Conservation (phyloP, 2,329 filamentous ascomycete genomes). For the Pyrenochaeta sp. region DNA sequence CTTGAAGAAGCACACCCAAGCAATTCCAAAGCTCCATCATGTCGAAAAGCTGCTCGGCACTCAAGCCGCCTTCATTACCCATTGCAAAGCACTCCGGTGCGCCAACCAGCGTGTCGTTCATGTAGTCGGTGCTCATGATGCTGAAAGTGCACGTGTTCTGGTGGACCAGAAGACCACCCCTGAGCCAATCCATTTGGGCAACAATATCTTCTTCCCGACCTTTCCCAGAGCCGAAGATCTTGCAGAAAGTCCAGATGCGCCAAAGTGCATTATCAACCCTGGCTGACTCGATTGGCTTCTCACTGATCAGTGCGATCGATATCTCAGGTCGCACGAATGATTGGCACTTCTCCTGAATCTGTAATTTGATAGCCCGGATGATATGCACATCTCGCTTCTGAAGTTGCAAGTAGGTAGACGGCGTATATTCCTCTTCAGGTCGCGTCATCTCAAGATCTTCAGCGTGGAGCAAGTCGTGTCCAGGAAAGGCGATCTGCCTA, state of each 20-base stretch:
- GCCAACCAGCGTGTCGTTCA: slow-evolving; percentile 63
- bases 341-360: slow-evolving; percentile 64
- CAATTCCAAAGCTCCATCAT: slow-evolving; percentile 73
- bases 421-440: slow-evolving; percentile 62
- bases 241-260: slow-evolving; percentile 73
- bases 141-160: slow-evolving; percentile 56
- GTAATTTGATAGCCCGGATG: slow-evolving; percentile 62
- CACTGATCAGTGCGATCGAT: slow-evolving; percentile 60
- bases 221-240: slow-evolving; percentile 67
- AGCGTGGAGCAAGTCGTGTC: slow-evolving; percentile 52
- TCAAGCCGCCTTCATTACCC: slow-evolving; percentile 65
- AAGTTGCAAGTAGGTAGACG: slow-evolving; percentile 60
- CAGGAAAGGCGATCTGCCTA: slow-evolving; percentile 65
- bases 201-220: slow-evolving; percentile 66
- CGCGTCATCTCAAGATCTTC: slow-evolving; percentile 55
- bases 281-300: slow-evolving; percentile 55
- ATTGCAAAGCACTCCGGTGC: slow-evolving; percentile 65
- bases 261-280: slow-evolving; percentile 70
- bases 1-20: slow-evolving; percentile 63
- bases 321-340: slow-evolving; percentile 66
- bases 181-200: slow-evolving; percentile 70
- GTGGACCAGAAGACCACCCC: slow-evolving; percentile 63
- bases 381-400: slow-evolving; percentile 63
- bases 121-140: slow-evolving; percentile 60
- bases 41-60: slow-evolving; percentile 66